Evolutionary conservation across 2,329 filamentous ascomycete genomes (phyloP), one percentile per base, ranked within the genome.

Genomic region (Metarhizium guizhouense): DNA sequence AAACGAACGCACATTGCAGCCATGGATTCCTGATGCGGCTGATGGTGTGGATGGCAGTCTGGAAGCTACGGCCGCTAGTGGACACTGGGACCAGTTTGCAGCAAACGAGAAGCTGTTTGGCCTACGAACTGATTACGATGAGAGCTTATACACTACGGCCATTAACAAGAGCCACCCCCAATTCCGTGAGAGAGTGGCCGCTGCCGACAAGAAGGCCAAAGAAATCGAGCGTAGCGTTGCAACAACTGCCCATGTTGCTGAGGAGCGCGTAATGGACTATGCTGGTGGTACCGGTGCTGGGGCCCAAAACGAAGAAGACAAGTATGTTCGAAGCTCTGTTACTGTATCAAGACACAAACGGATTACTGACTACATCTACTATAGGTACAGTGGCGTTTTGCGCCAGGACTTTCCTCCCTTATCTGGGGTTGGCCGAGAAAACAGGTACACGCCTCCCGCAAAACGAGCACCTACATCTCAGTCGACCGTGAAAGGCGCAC

Each of bases 1-100:
- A 51, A 83, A 82, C 56, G 90, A 95, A 71, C 85, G 91, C 57
- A 77, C 83, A 53, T 77, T 97, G 45, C 85, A 96, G 67, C 85
- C 81, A 63, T 97, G 92, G 91, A 83, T 91, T 55, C 84, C 89
- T 6, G 85, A 85, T 61, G 70, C 79, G 16, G 64, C 58, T 47
- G 84, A 86, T 59, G 79, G 80, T 32, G 70, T 82, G 45, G 86
- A 92, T 65, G 78, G 88, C 61, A 86, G 87, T 51, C 77, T 96
- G 29, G 90, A 94, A 64, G 82, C 75, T 52, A 63, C 77, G 2
- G 63, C 68, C n/a, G 71, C 68, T 53, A 65, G 71, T 16, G 75
- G 73, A 6, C 76, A 73, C 10, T 99, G 94, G 94, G 93, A 99
- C 68, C 94, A 99, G 70, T 99, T 99, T 66, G 88, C 89, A 56